These are phyloP conservation scores for Paramarasmius palmivorus DNA, from an alignment of 1,284 basidiomycete species.

Conservation along the genomic window DNA sequence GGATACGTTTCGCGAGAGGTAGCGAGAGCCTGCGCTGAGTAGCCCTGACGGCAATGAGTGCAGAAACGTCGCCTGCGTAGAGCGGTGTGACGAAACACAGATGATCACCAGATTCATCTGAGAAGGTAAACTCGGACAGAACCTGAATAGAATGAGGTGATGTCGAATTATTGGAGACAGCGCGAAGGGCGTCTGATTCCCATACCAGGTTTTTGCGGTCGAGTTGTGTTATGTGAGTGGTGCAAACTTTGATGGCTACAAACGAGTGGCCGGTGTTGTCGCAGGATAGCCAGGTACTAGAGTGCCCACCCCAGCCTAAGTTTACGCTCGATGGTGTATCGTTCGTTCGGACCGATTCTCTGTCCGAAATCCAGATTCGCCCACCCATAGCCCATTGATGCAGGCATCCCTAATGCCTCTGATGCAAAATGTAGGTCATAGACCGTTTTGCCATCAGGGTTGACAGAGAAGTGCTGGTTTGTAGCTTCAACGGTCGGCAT, in stretches of 20 bases:
- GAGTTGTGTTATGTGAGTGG: slow-evolving; percentile 24
- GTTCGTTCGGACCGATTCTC: slow-evolving; percentile 23
- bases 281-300: slow-evolving; percentile 31
- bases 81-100: slow-evolving; percentile 29
- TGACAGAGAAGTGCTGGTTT: slow-evolving; percentile 22
- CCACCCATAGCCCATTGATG: slow-evolving; percentile 25
- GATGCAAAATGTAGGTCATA: slow-evolving; percentile 15
- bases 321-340: slow-evolving; percentile 28
- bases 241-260: slow-evolving; percentile 32
- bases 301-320: slow-evolving; percentile 32
- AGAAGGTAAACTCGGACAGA: slow-evolving; percentile 24
- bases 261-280: slow-evolving; percentile 26
- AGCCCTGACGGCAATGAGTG: slow-evolving; percentile 8
- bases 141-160: slow-evolving; percentile 23
- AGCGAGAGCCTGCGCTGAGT: too few relatives aligned
- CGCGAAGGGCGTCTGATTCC: slow-evolving; percentile 25
- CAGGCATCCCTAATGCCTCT: slow-evolving; percentile 31
- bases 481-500: too few relatives aligned
- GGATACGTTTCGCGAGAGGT: too few relatives aligned
- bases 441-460: slow-evolving; percentile 19
- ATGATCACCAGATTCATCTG: slow-evolving; percentile 25
- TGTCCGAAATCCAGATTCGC: slow-evolving; percentile 26
- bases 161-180: slow-evolving; percentile 7
- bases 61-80: slow-evolving; percentile 26
- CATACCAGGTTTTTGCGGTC: slow-evolving; percentile 18